Base-by-base conservation (phyloP, 805 yeast genomes). In the Starmerella stigmatis region DNA sequence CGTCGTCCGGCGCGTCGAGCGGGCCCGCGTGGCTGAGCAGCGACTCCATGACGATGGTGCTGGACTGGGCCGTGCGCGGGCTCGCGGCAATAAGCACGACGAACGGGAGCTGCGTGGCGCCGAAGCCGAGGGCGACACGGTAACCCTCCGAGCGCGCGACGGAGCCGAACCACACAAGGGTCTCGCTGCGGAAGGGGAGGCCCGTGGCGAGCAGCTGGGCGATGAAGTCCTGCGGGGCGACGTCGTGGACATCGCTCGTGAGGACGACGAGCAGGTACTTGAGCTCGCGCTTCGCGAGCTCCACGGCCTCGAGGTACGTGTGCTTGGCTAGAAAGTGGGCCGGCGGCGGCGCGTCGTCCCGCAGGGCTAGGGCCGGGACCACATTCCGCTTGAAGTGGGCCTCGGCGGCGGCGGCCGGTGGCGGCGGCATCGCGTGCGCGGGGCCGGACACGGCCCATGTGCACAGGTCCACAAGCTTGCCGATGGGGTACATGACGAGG, bases 81-180 rank as follows among this genome's bases (percentile, higher is more conserved):
- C 85, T 81, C 44, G 86, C 68, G 39, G 86, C 79, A 10, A 92
- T 61, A 11, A 88, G 64, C 0, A 89, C 94, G 27, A 84, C 61
- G 58, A 83, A 81, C n/a, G 98, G 98, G 57, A 79, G 78, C 52
- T 75, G 73, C 17, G 85, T 72, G 32, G 80, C 79, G 46, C 75
- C 73, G 48, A 88, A 71, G 30, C 80, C 76, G 57, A 81, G 79
- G 0, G 94, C 81, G 13, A 86, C 78, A 55, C 85, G 94, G 57
- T 75, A 78, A 1, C 89, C 84, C 61, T 89, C 97, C 17, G 86
- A 76, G 46, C 78, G 77, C n/a, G 74, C 72, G 20, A 81, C 74
- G 58, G 84, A 80, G 8, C 96, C 95, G 33, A 88, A 94, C 97
- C 97, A 89, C 2, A 84, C 63, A 3, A 17, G 23, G n/a, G 31